These are phyloP conservation scores for Rosa rugosa DNA, from an alignment of 306 rosid genomes.

Conservation along the genomic window DNA sequence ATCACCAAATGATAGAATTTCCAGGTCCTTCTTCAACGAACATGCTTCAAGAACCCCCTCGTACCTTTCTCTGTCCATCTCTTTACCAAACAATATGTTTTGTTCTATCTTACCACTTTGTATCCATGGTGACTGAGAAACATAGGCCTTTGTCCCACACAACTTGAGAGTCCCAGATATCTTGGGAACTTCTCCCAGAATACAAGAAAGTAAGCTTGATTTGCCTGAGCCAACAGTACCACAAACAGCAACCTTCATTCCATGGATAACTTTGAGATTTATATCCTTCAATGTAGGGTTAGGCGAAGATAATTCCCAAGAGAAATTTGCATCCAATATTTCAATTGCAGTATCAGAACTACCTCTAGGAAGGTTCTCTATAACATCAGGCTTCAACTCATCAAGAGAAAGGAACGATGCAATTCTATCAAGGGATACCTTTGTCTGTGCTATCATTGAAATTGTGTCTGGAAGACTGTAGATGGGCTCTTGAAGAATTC, in stretches of 20 bases:
- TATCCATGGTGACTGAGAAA: slow-evolving; percentile 91
- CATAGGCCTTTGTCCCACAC: slow-evolving; percentile 84
- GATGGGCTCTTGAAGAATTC: slow-evolving; percentile 83
- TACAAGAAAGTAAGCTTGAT: slow-evolving; percentile 81
- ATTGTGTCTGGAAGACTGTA: slow-evolving; percentile 63
- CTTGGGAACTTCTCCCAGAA: slow-evolving; percentile 83
- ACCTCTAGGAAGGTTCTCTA: slow-evolving; percentile 65
- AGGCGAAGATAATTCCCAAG: slow-evolving; percentile 64
- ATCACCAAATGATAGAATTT: slow-evolving; percentile 73
- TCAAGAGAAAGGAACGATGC: slow-evolving; percentile 64
- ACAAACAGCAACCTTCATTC: slow-evolving; percentile 84
- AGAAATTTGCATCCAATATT: slow-evolving; percentile 63
- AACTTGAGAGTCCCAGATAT: slow-evolving; percentile 58
- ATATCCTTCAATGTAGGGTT: slow-evolving; percentile 55
- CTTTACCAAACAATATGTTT: slow-evolving; percentile 68
- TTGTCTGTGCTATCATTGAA: slow-evolving; percentile 69
- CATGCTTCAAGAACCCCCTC: slow-evolving; percentile 80
- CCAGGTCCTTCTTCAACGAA: slow-evolving; percentile 65
- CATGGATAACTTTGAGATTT: slow-evolving; percentile 44
- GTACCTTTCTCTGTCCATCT: slow-evolving; percentile 69
- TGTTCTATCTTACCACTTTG: slow-evolving; percentile 83
- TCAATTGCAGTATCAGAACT: slow-evolving; percentile 61
- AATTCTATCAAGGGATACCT: slow-evolving; percentile 83
- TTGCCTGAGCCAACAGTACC: slow-evolving; percentile 90
- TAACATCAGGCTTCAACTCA: slow-evolving; percentile 57